Base-by-base conservation (phyloP, 2,329 filamentous ascomycete genomes). In the Stagonosporopsis chrysanthemi region DNA sequence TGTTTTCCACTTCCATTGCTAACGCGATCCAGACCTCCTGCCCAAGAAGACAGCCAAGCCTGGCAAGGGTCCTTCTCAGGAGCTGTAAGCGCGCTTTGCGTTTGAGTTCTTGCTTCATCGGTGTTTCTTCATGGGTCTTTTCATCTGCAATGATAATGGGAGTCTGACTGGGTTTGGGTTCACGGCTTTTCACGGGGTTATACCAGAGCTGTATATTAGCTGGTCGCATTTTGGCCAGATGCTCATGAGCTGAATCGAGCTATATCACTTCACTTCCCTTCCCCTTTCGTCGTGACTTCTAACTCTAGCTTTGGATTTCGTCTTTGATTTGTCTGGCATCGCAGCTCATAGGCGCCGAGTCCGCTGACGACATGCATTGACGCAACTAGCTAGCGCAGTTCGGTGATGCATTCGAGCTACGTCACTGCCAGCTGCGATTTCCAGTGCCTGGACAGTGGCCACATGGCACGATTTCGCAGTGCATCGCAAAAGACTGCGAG, bases 31-130 rank as follows among this genome's bases (percentile, higher is more conserved):
- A 96, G 94, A 99, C 84, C 90, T 99, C 65, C 88, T 99, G 68
- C 95, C 95, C 78, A 98, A 99, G 92, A 98, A 98, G 91, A 97
- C 95, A 56, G 86, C 88, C 80, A 97, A 98, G 90, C 85, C 86
- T 79, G 91, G 90, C 83, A 97, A 97, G 89, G 89, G 88, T 79
- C 85, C 88, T 73, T 96, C 92, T 84, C 92, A 97, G 84, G 93
- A 97, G 86, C 86, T 98, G 84, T 98, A 92, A 86, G 83, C 71
- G 70, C 62, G 56, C 66, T 71, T 66, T 66, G 67, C 66, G 64
- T 67, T 60, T 54, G 65, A 70, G 66, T 68, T 70, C 69, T 71
- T 73, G 71, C 64, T 69, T 71, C 62, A 67, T 65, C 83, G 76
- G 78, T 75, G 77, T 74, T 77, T 75, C 67, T 77, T 78, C 75